phyloP scores from a whole-genome alignment of 225 moss, liverwort and hornwort genomes.

The Marchantia polymorpha region DNA sequence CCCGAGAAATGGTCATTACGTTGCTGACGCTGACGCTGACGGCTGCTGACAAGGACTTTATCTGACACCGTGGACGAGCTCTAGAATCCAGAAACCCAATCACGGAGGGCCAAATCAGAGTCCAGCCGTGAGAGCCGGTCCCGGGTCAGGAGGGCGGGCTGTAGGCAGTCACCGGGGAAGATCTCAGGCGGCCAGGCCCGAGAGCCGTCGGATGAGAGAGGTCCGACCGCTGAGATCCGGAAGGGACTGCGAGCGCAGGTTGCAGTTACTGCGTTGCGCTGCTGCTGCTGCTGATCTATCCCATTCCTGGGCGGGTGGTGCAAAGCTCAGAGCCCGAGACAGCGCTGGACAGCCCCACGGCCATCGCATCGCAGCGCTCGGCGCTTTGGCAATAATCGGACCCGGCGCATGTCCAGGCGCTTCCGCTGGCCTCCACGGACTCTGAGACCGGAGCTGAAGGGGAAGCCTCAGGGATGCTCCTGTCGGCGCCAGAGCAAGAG shows the following conservation, averaged over 20 bases:
- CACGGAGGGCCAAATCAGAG: conserved; percentile 16
- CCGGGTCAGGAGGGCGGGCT: background rate
- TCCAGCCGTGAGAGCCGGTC: background rate
- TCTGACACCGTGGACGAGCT: conserved; percentile 34
- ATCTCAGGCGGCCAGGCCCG: background rate
- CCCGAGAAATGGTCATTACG: background rate
- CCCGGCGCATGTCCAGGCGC: background rate
- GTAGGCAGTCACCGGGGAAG: conserved; percentile 8
- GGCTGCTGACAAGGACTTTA: conserved; percentile 34
- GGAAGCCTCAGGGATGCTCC: background rate
- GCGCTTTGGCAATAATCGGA: background rate
- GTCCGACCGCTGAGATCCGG: background rate
- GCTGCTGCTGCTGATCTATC: too few species aligned
- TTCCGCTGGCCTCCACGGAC: too few species aligned
- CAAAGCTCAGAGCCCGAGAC: background rate
- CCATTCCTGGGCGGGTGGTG: background rate
- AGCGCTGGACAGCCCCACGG: too few species aligned
- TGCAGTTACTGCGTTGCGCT: background rate
- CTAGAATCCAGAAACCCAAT: conserved; percentile 29
- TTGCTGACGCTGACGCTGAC: background rate
- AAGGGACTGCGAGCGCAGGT: background rate
- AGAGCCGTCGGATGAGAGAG: background rate
- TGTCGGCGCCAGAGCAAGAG: background rate
- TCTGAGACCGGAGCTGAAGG: too few species aligned
- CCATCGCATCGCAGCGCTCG: background rate